These are phyloP conservation scores for Auricularia sp. DNA, from an alignment of 768 basidiomycete genomes.

Conservation along the genomic window DNA sequence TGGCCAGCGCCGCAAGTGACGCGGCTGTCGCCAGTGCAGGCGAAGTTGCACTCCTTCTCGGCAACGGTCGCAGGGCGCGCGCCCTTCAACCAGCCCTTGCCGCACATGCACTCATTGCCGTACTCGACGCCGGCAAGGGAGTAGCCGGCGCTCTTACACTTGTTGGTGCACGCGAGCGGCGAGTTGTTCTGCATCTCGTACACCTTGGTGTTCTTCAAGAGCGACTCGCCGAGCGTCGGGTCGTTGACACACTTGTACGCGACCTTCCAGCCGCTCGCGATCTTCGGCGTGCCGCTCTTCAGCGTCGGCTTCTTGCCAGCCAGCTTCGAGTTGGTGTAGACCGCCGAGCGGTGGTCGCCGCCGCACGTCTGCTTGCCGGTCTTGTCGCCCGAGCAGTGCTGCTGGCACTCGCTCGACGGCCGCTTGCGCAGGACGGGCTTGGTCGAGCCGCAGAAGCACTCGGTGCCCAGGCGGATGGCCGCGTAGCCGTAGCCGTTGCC, in stretches of 20 bases:
- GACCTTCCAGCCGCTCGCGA: not conserved
- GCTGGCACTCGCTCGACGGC: not conserved
- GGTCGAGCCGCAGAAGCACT: not conserved
- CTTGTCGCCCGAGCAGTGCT: not conserved
- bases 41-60: not conserved
- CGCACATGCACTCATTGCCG: not conserved
- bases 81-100: too few relatives aligned
- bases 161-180: not conserved
- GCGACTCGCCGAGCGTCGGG: not conserved
- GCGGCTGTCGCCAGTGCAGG: not conserved
- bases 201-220: not conserved
- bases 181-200: not conserved
- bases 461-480: not conserved
- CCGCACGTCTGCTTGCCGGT: not conserved
- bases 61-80: not conserved
- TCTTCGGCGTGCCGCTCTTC: not conserved
- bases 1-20: not conserved
- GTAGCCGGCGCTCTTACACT: not conserved
- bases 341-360: not conserved
- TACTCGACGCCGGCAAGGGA: not conserved
- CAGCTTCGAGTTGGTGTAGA: not conserved
- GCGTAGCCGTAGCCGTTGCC: not conserved
- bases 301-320: not conserved
- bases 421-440: not conserved
- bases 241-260: not conserved